Evolutionary conservation across 2,329 filamentous ascomycete species (phyloP), one percentile per base, ranked within the genome.

Genomic region (Aspergillus novofumigatus): DNA sequence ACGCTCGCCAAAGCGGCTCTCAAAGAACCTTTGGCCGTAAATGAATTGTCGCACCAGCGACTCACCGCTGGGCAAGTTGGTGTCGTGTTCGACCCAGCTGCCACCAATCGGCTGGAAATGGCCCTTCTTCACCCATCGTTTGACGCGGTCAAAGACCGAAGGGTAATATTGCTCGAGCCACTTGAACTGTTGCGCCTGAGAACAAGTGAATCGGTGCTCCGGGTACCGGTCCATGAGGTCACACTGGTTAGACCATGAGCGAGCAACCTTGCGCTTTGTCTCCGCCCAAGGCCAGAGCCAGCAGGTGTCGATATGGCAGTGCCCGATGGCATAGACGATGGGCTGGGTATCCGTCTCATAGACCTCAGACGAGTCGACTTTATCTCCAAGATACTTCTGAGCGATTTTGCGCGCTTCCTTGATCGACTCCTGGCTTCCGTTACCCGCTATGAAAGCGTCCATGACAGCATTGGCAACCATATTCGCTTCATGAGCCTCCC

Each of bases 211-310:
- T 49, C 91, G 87, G 68, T 96, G 87, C 77, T 99, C 94, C 0
- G 92, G 91, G 64, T 97, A 99, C 35, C 90, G 85, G 59, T 99
- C 94, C 83, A 99, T 91, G 66, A 99, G 79, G 68, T 96, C 89
- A 74, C 92, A 96, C 74, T 99, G 94, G 72, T 91, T 97, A 1
- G 91, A 93, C 94, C 94, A 99, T 9, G 92, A 97, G 49, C 94
- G 86, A 21, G 89, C 92, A 29, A 97, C 89, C 79, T 99, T 99
- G 68, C 94, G 89, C 78, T 95, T 97, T 0, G 94, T 97, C 79
- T 99, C 94, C 9, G 89, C 94, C 84, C 92, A 99, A 0, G 94
- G 94, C 94, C 94, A 99, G 38, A 99, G 81, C 94, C 94, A 99
- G 75, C 93, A 97, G 28, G 89, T 96, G 75, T 97, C 94, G 64